Percentiles rank a stretch among this genome's conserved stretches.
Conservation (phyloP, 441 rosid genomes). For the Euphorbia corollata region DNA sequence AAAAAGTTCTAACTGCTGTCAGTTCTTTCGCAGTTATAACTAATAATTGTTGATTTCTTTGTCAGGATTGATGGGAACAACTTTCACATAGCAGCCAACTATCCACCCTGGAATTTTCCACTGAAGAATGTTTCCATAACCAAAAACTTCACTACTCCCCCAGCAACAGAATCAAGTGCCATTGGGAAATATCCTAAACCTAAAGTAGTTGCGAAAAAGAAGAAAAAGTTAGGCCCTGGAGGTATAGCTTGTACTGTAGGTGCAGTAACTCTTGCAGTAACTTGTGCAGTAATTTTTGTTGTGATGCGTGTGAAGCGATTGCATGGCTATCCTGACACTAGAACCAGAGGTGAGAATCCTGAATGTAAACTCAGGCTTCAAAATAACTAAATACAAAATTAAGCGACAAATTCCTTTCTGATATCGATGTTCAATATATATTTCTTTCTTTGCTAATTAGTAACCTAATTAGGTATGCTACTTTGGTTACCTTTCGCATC, state of each 20-base stretch:
- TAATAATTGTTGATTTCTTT: constrained; percentile 13
- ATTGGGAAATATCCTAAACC: constrained; percentile 46
- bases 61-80: constrained; percentile 79
- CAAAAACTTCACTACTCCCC: constrained; percentile 53
- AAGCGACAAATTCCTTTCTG: not conserved
- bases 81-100: constrained; percentile 47
- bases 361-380: not conserved
- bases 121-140: constrained; percentile 35
- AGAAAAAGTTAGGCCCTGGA: constrained; percentile 49
- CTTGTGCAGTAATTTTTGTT: constrained; percentile 47
- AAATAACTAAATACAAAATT: not conserved
- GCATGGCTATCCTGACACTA: constrained; percentile 37
- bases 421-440: not conserved
- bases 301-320: constrained; percentile 37
- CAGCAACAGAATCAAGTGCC: constrained; percentile 69
- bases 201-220: constrained; percentile 34
- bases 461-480: not conserved
- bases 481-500: not conserved
- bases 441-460: not conserved
- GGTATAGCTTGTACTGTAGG: constrained; percentile 52
- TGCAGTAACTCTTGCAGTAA: constrained; percentile 51
- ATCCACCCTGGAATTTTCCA: constrained; percentile 81
- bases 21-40: constrained; percentile 11
- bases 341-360: constrained; percentile 41
- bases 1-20: constrained; percentile 13